Evolutionary conservation across 495 filamentous ascomycete species (phyloP).

Genomic region (Xylaria flabelliformis): DNA sequence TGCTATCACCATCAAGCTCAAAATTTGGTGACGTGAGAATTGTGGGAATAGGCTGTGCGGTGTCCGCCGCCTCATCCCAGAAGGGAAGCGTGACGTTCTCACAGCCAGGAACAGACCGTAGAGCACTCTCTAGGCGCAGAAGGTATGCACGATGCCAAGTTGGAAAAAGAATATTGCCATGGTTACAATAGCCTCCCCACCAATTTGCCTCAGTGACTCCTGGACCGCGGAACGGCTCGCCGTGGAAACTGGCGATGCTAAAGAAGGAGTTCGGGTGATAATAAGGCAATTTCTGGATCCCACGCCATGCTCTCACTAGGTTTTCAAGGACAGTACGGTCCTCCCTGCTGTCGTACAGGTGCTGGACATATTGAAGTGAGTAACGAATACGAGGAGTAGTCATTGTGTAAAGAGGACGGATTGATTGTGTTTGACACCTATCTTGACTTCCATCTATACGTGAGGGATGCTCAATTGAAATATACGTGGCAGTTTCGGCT

Average conservation of each 20-base stretch:
- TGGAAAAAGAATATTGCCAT: neutral
- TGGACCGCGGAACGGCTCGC: neutral
- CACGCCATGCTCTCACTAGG: neutral
- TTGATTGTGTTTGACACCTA: neutral
- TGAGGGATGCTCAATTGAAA: neutral
- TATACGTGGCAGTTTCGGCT: neutral
- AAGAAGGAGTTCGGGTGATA: neutral
- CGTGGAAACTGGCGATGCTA: neutral
- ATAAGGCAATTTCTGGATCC: neutral
- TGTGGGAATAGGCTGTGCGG: neutral
- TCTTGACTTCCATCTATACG: neutral
- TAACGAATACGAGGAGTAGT: neutral
- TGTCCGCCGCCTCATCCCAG: neutral
- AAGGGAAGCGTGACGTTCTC: neutral
- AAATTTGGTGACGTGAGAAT: neutral
- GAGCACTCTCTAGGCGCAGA: neutral
- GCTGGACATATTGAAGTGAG: neutral
- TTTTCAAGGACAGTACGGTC: neutral
- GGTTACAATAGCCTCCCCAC: neutral
- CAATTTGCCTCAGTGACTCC: neutral
- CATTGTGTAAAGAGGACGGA: neutral
- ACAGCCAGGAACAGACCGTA: neutral
- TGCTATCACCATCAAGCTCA: neutral
- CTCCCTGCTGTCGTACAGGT: neutral
- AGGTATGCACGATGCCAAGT: neutral